Evolutionary conservation across 768 basidiomycete genomes (phyloP), one percentile per base, ranked within the genome.

Genomic region (Suillus lakei): DNA sequence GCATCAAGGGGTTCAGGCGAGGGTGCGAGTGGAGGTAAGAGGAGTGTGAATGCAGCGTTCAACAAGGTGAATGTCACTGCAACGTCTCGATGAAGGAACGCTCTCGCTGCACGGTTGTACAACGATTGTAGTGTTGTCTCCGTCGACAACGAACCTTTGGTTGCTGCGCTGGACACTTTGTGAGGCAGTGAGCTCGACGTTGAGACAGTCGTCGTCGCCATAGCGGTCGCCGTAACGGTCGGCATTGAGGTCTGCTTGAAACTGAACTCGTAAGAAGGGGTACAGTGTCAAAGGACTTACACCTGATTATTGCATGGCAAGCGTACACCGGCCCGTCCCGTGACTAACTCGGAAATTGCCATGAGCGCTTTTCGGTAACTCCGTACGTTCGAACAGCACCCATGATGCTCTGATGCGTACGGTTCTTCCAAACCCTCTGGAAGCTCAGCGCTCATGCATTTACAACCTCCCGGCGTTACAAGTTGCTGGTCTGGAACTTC

Each of bases 41-140:
- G 71, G 38, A 91, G 76, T 10, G 85, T 72, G 73, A 93, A 92
- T 0, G 92, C 93, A 9, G 91, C 86, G 50, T 84, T 79, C 32
- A 94, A 73, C 39, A 94, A 81, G 4, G 87, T 83, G 63, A 89
- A 78, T 0, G 92, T 89, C 48, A 91, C 82, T n/a, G 80, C 71
- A 53, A 91, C 79, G 71, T 94, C 89, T 64, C 89, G 89, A 64
- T 88, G 88, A 44, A 95, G 84, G 72, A 95, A 95, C 1, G 92
- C 91, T 53, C 87, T 85, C 50, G 90, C 88, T 30, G 93, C 93
- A 62, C 91, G 88, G 71, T 85, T 83, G 78, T 95, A 93, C 58
- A 95, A 81, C 12, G 90, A 86, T 48, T 89, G 86, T 38, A 95
- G 78, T 5, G 88, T 87, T 6, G 85, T 81, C 8, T 78, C 76